Percentiles rank a stretch among this genome's conserved stretches.
phyloP scores from a whole-genome alignment of 306 rosid genomes.

The Cucurbita argyrosperma region DNA sequence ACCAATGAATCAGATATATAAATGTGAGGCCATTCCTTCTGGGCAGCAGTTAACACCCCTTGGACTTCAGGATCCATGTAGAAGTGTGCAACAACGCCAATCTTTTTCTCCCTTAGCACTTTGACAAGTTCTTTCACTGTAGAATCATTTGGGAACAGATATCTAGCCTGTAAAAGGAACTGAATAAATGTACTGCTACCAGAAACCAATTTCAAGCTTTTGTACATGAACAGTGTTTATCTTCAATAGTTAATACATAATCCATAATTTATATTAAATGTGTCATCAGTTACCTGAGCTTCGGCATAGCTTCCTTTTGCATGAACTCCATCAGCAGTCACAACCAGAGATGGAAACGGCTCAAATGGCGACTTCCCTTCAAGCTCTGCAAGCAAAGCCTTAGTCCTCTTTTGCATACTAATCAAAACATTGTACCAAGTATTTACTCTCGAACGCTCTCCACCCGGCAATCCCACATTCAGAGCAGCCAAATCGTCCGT shows the following conservation, averaged over 20 bases:
- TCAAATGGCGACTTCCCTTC: slow-evolving; percentile 52
- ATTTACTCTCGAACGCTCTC: slow-evolving; percentile 58
- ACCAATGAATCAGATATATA: slow-evolving; percentile 92
- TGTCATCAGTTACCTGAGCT: slow-evolving; percentile 50
- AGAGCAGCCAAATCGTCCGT: slow-evolving; percentile 59
- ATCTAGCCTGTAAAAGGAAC: slow-evolving; percentile 66
- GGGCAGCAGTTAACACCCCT: slow-evolving; percentile 84
- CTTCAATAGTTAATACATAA: neutral
- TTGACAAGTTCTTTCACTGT: slow-evolving; percentile 52
- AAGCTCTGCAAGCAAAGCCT: slow-evolving; percentile 44
- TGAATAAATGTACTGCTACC: neutral
- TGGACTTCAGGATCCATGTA: slow-evolving; percentile 99
- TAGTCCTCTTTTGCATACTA: slow-evolving; percentile 71
- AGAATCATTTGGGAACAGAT: slow-evolving; percentile 46
- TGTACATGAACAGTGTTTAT: neutral
- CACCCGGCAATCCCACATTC: slow-evolving; percentile 45
- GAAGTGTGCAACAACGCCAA: slow-evolving; percentile 93
- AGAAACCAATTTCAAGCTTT: neutral
- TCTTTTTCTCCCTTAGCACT: slow-evolving; percentile 67
- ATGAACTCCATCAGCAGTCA: slow-evolving; percentile 46
- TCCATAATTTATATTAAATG: neutral
- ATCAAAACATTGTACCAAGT: slow-evolving; percentile 91
- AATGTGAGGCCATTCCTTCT: slow-evolving; percentile 94
- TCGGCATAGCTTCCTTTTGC: slow-evolving; percentile 88
- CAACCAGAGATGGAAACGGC: slow-evolving; percentile 59